A percentile compares a stretch with the other conserved stretches of the same genome.
These are phyloP conservation scores for Stephania yunnanensis DNA, from an alignment of 164 flowering plant species.

Conservation along the genomic window DNA sequence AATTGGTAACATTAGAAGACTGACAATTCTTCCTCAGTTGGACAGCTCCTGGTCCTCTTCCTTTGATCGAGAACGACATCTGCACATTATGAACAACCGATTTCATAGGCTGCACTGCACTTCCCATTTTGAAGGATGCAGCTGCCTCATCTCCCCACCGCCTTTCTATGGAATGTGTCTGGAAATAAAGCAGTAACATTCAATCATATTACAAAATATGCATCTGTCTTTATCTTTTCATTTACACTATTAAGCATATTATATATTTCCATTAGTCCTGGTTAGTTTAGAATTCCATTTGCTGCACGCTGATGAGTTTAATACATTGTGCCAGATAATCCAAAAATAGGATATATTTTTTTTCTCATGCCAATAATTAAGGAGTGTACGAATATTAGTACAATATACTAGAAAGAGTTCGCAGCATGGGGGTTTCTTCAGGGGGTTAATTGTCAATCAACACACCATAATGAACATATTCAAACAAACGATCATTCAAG, in stretches of 20 bases:
- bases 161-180: slow-evolving; percentile 18
- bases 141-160: slow-evolving; percentile 15
- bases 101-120: slow-evolving; percentile 13
- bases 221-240: not conserved
- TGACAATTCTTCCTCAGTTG: slow-evolving; percentile 9
- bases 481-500: no score
- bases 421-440: not conserved
- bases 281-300: not conserved
- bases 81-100: slow-evolving; percentile 10
- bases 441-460: no score
- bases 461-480: no score
- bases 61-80: slow-evolving; percentile 14
- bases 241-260: not conserved
- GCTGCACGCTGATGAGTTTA: no score
- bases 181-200: slow-evolving; percentile 6
- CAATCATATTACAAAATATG: not conserved
- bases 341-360: not conserved
- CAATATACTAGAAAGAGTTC: not conserved
- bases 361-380: not conserved
- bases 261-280: not conserved
- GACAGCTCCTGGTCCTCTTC: slow-evolving; percentile 9
- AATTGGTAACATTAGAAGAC: slow-evolving; percentile 5
- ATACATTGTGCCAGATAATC: not conserved
- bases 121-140: slow-evolving; percentile 13
- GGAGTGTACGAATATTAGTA: not conserved